Percentiles rank a stretch among this genome's conserved stretches.
These are phyloP conservation scores for Claviceps humidiphila DNA, from an alignment of 2,329 filamentous ascomycete genomes.

Conservation along the genomic window DNA sequence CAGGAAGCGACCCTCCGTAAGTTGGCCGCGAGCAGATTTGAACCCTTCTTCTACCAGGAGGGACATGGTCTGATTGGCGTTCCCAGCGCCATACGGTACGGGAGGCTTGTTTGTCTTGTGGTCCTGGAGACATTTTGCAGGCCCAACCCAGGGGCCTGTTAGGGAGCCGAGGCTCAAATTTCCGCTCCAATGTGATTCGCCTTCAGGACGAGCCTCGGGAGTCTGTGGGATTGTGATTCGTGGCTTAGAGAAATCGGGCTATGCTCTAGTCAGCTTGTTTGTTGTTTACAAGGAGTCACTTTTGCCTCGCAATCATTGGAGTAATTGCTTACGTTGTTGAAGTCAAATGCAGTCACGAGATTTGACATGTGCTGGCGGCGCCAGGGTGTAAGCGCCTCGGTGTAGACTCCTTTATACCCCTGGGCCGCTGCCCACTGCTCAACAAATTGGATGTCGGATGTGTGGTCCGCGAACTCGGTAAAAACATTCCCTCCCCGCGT, in stretches of 20 bases:
- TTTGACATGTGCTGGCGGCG: slow-evolving; percentile 17
- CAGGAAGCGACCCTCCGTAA: slow-evolving; percentile 41
- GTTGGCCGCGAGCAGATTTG: slow-evolving; percentile 35
- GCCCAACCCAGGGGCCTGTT: slow-evolving; percentile 9
- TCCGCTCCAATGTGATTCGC: slow-evolving; percentile 5
- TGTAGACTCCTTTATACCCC: slow-evolving; percentile 20
- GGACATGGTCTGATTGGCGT: slow-evolving; percentile 73
- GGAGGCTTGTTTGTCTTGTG: slow-evolving; percentile 4
- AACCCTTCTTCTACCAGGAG: slow-evolving; percentile 46
- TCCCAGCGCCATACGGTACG: slow-evolving; percentile 7
- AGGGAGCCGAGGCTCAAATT: slow-evolving; percentile 9
- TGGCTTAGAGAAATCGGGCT: slow-evolving; percentile 8
- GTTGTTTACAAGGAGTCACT: background rate
- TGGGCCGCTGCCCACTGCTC: slow-evolving; percentile 28
- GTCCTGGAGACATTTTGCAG: slow-evolving; percentile 8
- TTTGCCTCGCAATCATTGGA: background rate
- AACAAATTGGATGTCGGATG: slow-evolving; percentile 38
- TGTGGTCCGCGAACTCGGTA: slow-evolving; percentile 39
- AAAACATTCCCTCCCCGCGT: slow-evolving; percentile 39
- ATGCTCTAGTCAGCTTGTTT: too few relatives aligned
- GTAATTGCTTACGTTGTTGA: slow-evolving; percentile 20
- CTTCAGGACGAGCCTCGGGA: slow-evolving; percentile 4
- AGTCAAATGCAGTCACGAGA: slow-evolving; percentile 22
- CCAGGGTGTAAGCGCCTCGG: slow-evolving; percentile 13
- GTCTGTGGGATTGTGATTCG: background rate